phyloP scores from a whole-genome alignment of 2,329 filamentous ascomycete genomes.

The Fusarium sp. region DNA sequence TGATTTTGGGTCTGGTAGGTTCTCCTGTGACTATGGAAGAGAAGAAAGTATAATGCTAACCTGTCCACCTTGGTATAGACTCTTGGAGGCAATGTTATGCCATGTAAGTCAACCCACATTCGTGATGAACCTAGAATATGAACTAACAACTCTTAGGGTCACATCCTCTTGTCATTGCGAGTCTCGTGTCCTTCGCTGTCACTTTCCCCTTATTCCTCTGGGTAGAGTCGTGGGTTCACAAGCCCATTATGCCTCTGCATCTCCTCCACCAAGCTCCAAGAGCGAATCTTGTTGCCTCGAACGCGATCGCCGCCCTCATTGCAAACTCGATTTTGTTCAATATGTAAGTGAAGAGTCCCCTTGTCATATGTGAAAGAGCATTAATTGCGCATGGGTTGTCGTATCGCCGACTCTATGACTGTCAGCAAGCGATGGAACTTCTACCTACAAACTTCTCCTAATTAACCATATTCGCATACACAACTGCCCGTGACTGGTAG shows the following conservation, averaged over 20 bases:
- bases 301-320: conserved; percentile 63
- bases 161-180: conserved; percentile 66
- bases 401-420: neutral
- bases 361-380: neutral
- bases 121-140: no score
- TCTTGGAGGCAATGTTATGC: conserved; percentile 71
- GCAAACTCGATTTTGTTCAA: conserved; percentile 70
- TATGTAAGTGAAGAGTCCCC: conserved; percentile 54
- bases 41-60: neutral
- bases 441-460: neutral
- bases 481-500: neutral
- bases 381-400: neutral
- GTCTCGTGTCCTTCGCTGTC: conserved; percentile 60
- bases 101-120: conserved; percentile 56
- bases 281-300: conserved; percentile 68
- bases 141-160: conserved; percentile 57
- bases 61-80: conserved; percentile 53
- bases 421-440: neutral
- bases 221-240: conserved; percentile 61
- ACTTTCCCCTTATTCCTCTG: conserved; percentile 64
- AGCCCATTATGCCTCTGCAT: conserved; percentile 70
- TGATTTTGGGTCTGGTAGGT: conserved; percentile 69
- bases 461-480: neutral
- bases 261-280: conserved; percentile 63
- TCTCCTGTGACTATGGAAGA: neutral